Base-by-base conservation (phyloP, 164 flowering plant species). In the Santalum album region DNA sequence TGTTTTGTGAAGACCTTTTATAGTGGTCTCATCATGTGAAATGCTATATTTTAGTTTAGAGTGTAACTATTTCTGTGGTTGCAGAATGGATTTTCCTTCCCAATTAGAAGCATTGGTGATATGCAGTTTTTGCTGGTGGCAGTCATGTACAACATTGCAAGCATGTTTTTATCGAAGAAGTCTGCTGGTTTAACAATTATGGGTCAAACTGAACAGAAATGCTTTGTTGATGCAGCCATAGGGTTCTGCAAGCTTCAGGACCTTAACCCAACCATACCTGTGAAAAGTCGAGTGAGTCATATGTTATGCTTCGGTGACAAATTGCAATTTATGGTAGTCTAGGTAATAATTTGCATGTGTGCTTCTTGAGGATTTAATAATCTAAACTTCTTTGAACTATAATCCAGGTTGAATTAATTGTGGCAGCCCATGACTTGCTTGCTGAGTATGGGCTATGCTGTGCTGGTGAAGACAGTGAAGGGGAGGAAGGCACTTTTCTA, bases 391-490 rank as follows among this genome's bases (percentile, higher is more conserved):
- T 15, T 54, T 19, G 23, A 39, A 58, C 68, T 4, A 46, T 51
- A 9, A 64, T 21, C 26, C 68, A 92, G 99, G 89, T 86, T 64
- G 95, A 87, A 24, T 67, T 92, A 60, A 77, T 89, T 69, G 88
- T 74, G 51, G 87, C 92, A 36, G 63, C 76, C 43, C 99, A 92
- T 79, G 95, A 89, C 54, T 69, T 87, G 72, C 92, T 92, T 57
- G 95, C 97, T 60, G 99, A 87, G 62, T 82, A 83, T 71, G 99
- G 96, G 45, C 74, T 92, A 54, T 92, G 99, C 67, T 92, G 96
- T 75, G 85, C 83, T 47, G 79, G 83, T 56, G 81, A 74, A 55
- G 78, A 72, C 64, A 69, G 78, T 60, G 79, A 78, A 64, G 94
- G 87, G 47, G 89, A 82, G 67, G 95, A 84, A 69, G 99, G 95